Evolutionary conservation across 73 alveolate genomes (phyloP), one percentile per base, ranked within the genome.

Genomic region (Paramecium primaurelia): DNA sequence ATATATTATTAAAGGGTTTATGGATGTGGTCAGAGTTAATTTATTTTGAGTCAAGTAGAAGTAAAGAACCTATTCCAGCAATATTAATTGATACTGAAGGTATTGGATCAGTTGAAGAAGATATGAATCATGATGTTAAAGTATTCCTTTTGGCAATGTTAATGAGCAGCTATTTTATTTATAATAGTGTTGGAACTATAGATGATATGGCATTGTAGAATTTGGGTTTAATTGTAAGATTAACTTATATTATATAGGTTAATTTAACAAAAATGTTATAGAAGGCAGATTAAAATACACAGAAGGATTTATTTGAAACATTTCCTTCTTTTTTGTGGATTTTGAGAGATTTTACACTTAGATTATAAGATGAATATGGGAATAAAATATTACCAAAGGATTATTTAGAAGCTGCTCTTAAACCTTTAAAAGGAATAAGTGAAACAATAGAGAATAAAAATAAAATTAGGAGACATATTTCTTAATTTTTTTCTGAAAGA

Each of bases 81-180:
- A 38, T 80, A n/a, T 34, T 97, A 25, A 94, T 97, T 77, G 99
- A 98, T 87, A 98, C 98, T 28, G 99, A 98, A 95, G 99, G 99
- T 7, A 92, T 96, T 14, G 98, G 99, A 4, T 98, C 98, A 44
- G 94, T 97, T 68, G 92, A 95, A 84, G 99, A 97, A 88, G 99
- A 97, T 84, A 87, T 90, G 92, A 97, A 97, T 88, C 99, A 97
- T 92, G 99, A 97, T 80, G 86, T 71, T 26, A 71, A 71, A 87
- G 92, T 97, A 3, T 97, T 97, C 89, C 93, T 97, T 28, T 83
- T 97, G 34, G 98, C 99, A 2, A 91, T 97, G 80, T 92, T 97
- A 36, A 92, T 97, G 28, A 80, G 97, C 90, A 92, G 97, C 42
- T 95, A 92, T 84, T 96, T 97, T 71, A 94, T 96, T 45, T 97